These are phyloP conservation scores for Sphagnum contortum DNA, from an alignment of 225 moss, liverwort and hornwort genomes.

Conservation along the genomic window DNA sequence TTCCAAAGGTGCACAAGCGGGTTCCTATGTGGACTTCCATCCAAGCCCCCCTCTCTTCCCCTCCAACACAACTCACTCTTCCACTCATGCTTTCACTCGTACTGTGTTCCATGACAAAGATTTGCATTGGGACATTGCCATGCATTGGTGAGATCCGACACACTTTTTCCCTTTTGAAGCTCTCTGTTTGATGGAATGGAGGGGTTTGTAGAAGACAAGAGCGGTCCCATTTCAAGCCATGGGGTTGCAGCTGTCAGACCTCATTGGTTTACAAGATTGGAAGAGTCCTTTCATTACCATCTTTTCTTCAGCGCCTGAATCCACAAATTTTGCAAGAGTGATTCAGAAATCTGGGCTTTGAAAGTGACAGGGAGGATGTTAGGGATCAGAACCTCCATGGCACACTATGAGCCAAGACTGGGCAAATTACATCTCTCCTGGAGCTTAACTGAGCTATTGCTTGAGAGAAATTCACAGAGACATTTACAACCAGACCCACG, in stretches of 20 bases:
- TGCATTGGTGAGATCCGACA: constrained; percentile 32
- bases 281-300: constrained; percentile 38
- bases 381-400: constrained; percentile 14
- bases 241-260: constrained; percentile 30
- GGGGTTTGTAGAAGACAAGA: constrained; percentile 14
- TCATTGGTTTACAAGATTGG: constrained; percentile 58
- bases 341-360: constrained; percentile 18
- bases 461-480: constrained; percentile 28
- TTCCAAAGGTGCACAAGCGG: constrained; percentile 73
- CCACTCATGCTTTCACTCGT: constrained; percentile 41
- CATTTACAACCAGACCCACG: constrained; percentile 32
- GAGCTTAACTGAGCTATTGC: constrained; percentile 5
- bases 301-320: constrained; percentile 58
- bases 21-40: constrained; percentile 72
- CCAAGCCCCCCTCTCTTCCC: constrained; percentile 75
- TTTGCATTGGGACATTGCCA: constrained; percentile 72
- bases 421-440: constrained; percentile 15
- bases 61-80: constrained; percentile 33
- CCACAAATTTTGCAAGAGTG: constrained; percentile 39
- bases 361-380: constrained; percentile 20
- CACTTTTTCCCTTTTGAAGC: constrained; percentile 13
- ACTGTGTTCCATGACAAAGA: constrained; percentile 57
- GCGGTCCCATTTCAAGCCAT: constrained; percentile 14
- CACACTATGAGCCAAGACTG: constrained; percentile 28
- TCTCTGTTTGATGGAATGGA: constrained; percentile 13